Base-by-base conservation (phyloP, 495 filamentous ascomycete species). In the Xylaria venustula region DNA sequence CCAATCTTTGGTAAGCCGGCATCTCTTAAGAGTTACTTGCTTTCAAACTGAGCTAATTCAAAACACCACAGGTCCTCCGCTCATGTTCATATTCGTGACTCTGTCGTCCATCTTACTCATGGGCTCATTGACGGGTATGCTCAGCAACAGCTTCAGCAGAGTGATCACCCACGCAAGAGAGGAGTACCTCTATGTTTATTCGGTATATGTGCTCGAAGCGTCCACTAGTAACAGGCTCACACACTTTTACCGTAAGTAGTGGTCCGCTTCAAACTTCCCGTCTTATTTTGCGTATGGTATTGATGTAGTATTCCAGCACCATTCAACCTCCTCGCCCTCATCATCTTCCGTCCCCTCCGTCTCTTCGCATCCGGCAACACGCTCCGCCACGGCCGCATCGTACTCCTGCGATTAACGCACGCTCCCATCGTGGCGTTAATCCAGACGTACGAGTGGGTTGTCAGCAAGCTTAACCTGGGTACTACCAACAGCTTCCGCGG, bases 61-160 rank as follows among this genome's bases (percentile, higher is more conserved):
- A 75, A 47, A n/a, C 5, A 74, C 84, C 36, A 15, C 19, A 70
- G 68, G 88, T 4, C 87, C 88, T 28, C 87, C 88, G 42, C 76
- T 90, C 19, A 91, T 91, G 88, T 76, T 89, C 54, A 81, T 92
- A 64, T 97, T 96, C 68, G 84, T 97, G 30, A 89, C 83, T 32
- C 81, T 97, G 71, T 95, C 90, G 62, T 95, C 93, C 64, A 91
- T 96, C 56, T 81, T 97, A 14, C 80, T 97, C n/a, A 88, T 95
- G 64, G 94, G 93, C 40, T 93, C 90, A 15, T 79, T 96, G 58
- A 94, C 97, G 56, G 92, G 90, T 80, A 85, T 97, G 74, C 85
- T 97, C 63, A 93, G 90, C 65, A 93, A 95, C 79, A 91, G 87
- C 69, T 85, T 97, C 65, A 90, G 87, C 41, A 90, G 90, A 70